Evolutionary conservation across 2,329 filamentous ascomycete species (phyloP), one percentile per base, ranked within the genome.

Genomic region (Fusarium sp.): DNA sequence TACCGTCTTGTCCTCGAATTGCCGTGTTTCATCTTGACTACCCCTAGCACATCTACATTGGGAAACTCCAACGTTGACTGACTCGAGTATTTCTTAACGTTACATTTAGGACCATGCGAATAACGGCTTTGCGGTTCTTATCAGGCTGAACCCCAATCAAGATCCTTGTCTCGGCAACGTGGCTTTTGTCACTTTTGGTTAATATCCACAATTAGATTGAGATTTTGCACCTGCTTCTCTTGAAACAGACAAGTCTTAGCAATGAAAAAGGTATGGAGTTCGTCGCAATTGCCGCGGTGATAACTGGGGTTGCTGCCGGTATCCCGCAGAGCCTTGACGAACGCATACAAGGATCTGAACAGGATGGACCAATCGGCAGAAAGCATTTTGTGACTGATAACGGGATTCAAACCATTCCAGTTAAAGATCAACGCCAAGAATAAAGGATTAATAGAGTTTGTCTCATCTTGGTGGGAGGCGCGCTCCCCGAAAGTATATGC

Each of bases 401-500:
- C 54, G 41, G 44, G 25, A 6, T 36, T 18, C 22, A n/a, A 25
- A 35, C 41, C 14, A n/a, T 49, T 49, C 18, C 11, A 20, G 54
- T 57, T 5, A 18, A n/a, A 57, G 41, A 57, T 57, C 54, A 49
- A 36, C 54, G 54, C 54, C 41, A 57, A 57, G 54, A 57, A 6
- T 7, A 4, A 17, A 29, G 52, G 10, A 20, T 13, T 2, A 47
- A 35, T 56, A 49, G 41, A 49, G 41, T 36, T 57, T 49, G 54
- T 57, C 41, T 57, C 54, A 57, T 25, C 39, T 27, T n/a, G 22
- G 31, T 31, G 41, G 54, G 31, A 49, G 33, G 20, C 41, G 31
- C n/a, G 15, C 31, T 57, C 22, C 54, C 54, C 54, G 54, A 57
- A 29, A 36, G 22, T 36, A n/a, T 57, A 57, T 57, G 54, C 54